Conservation (phyloP, 345 rosid genomes). For the Anastatica hierochuntica region DNA sequence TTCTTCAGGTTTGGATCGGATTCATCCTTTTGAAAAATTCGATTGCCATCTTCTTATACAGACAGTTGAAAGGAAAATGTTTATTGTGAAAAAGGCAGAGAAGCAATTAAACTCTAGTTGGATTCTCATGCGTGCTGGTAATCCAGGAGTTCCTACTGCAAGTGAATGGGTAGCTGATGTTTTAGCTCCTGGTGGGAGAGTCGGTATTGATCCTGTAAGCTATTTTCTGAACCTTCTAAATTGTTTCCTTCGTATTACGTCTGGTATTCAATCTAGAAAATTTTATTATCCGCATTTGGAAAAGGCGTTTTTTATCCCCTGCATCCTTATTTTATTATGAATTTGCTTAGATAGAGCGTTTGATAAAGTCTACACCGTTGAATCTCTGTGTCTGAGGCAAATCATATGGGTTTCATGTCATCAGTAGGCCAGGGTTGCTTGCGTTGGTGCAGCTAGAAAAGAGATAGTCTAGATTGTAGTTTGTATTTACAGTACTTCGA, state of each 20-base stretch:
- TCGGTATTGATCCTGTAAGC: conserved; percentile 94
- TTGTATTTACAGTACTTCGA: conserved; percentile 16
- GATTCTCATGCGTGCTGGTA: conserved; percentile 95
- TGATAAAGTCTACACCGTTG: not conserved
- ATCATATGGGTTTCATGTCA: not conserved
- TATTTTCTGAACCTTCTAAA: conserved; percentile 26
- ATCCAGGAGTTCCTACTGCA: conserved; percentile 73
- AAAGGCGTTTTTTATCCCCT: not conserved
- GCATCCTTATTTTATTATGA: not conserved
- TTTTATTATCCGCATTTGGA: not conserved
- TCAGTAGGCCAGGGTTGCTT: too few species aligned
- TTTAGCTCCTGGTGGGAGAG: conserved; percentile 75
- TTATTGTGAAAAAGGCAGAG: conserved; percentile 49
- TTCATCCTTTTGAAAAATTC: not conserved
- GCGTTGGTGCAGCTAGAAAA: not conserved
- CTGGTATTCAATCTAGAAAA: not conserved
- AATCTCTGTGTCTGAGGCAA: not conserved
- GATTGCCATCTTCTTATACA: not conserved
- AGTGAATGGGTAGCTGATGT: conserved; percentile 85
- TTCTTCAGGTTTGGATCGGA: conserved; percentile 98
- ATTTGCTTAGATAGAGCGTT: not conserved
- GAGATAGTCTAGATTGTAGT: not conserved
- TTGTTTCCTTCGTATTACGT: not conserved
- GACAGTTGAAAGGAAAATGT: not conserved
- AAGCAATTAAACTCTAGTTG: conserved; percentile 70